A percentile compares a stretch with the other conserved stretches of the same genome.
Conservation (phyloP, 495 filamentous ascomycete species). For the Penicillium flavigenum region DNA sequence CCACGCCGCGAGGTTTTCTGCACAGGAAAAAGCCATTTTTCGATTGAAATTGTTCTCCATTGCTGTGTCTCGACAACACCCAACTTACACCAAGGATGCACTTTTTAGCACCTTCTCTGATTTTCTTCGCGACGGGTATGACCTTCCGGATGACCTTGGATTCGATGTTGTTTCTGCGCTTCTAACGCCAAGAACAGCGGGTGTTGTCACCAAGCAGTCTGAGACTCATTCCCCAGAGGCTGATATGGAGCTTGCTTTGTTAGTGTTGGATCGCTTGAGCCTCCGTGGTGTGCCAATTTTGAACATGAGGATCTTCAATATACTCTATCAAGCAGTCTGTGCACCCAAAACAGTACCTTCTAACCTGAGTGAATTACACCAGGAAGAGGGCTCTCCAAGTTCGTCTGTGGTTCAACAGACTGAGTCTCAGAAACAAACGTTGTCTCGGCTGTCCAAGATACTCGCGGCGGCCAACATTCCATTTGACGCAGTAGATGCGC, state of each 20-base stretch:
- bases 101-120: slow-evolving; percentile 34
- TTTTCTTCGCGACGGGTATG: slow-evolving; percentile 32
- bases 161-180: slow-evolving; percentile 39
- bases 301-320: slow-evolving; percentile 43
- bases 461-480: slow-evolving; percentile 38
- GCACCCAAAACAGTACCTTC: neutral
- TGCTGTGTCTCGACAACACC: slow-evolving; percentile 39
- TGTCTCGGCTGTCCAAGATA: slow-evolving; percentile 30
- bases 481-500: slow-evolving; percentile 48
- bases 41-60: slow-evolving; percentile 39
- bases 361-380: neutral
- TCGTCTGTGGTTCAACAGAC: slow-evolving; percentile 11
- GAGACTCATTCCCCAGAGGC: slow-evolving; percentile 21
- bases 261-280: slow-evolving; percentile 47
- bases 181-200: slow-evolving; percentile 26
- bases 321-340: slow-evolving; percentile 39
- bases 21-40: slow-evolving; percentile 29
- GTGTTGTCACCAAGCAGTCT: slow-evolving; percentile 6
- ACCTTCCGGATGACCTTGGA: slow-evolving; percentile 37
- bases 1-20: slow-evolving; percentile 31
- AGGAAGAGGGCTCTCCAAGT: slow-evolving; percentile 3
- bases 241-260: slow-evolving; percentile 42
- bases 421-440: slow-evolving; percentile 18
- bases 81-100: slow-evolving; percentile 36
- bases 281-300: slow-evolving; percentile 45